phyloP scores from a whole-genome alignment of 1,284 basidiomycete species.

The Rhizoctonia solani region DNA sequence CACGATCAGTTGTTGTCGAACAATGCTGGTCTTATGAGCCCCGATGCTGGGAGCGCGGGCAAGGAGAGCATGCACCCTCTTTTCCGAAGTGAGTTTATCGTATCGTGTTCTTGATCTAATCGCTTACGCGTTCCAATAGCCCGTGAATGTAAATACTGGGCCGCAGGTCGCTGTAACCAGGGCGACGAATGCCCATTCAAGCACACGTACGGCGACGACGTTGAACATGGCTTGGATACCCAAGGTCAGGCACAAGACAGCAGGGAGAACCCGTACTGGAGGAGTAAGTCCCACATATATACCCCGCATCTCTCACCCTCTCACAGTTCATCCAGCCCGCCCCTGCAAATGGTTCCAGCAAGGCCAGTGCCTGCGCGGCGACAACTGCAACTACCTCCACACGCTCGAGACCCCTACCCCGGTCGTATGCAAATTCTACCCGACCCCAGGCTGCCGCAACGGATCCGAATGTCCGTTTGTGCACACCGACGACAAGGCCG shows the following conservation, averaged over 20 bases:
- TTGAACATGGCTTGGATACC: conserved; percentile 18
- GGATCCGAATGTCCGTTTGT: conserved; percentile 30
- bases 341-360: conserved; percentile 34
- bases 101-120: neutral
- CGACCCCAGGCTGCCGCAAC: conserved; percentile 27
- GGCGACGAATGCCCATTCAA: conserved; percentile 33
- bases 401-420: conserved; percentile 26
- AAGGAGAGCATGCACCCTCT: conserved; percentile 11
- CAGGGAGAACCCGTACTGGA: conserved; percentile 30
- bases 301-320: conserved; percentile 6
- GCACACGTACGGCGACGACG: conserved; percentile 29
- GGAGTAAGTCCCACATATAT: conserved; percentile 29
- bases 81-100: conserved; percentile 7
- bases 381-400: conserved; percentile 33
- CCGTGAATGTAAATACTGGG: conserved; percentile 35
- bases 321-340: conserved; percentile 1
- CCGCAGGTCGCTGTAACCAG: conserved; percentile 32
- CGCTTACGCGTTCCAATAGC: neutral
- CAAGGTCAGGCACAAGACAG: neutral
- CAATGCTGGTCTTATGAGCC: neutral
- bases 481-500: neutral
- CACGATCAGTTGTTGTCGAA: conserved; percentile 31
- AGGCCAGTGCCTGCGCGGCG: conserved; percentile 31
- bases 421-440: conserved; percentile 31
- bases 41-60: neutral